These are phyloP conservation scores for Sphaerulina populicola DNA, from an alignment of 2,329 filamentous ascomycete species.

Conservation along the genomic window DNA sequence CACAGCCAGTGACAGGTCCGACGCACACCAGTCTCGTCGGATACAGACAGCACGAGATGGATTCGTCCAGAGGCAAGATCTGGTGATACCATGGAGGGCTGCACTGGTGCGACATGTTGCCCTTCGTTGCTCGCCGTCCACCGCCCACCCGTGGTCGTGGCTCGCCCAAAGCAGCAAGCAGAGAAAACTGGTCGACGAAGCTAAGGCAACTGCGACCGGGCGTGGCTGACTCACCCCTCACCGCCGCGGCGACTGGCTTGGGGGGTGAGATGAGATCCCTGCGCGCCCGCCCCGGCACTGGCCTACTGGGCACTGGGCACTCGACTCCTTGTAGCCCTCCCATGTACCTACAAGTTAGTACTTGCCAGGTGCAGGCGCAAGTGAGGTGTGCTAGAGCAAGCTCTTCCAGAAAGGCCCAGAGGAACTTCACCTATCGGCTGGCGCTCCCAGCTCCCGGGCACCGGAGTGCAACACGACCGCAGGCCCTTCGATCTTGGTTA, in stretches of 20 bases:
- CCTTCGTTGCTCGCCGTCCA: slow-evolving; percentile 24
- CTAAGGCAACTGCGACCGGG: slow-evolving; percentile 30
- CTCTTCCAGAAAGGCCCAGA: slow-evolving; percentile 20
- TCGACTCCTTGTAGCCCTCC: no score
- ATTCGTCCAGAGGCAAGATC: slow-evolving; percentile 30
- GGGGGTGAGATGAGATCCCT: slow-evolving; percentile 36
- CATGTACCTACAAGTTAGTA: no score
- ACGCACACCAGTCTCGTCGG: slow-evolving; percentile 28
- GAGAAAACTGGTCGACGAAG: slow-evolving; percentile 32
- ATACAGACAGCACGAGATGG: slow-evolving; percentile 27
- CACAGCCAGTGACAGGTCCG: slow-evolving; percentile 31
- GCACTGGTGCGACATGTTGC: slow-evolving; percentile 28
- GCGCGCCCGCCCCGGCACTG: slow-evolving; percentile 13
- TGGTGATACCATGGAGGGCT: slow-evolving; percentile 31
- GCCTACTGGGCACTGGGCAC: no score
- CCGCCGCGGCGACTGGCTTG: slow-evolving; percentile 37
- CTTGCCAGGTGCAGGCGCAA: no score
- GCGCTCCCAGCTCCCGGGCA: slow-evolving; percentile 25
- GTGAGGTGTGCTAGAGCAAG: slow-evolving; percentile 18
- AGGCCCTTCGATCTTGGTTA: slow-evolving; percentile 24
- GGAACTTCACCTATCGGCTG: slow-evolving; percentile 27
- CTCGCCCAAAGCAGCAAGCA: slow-evolving; percentile 28
- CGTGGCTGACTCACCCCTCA: slow-evolving; percentile 31
- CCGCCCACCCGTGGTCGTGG: slow-evolving; percentile 26
- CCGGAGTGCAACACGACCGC: slow-evolving; percentile 23